Base-by-base conservation (phyloP, 352 stramenopile species). In the Globisporangium cylindrosporum region DNA sequence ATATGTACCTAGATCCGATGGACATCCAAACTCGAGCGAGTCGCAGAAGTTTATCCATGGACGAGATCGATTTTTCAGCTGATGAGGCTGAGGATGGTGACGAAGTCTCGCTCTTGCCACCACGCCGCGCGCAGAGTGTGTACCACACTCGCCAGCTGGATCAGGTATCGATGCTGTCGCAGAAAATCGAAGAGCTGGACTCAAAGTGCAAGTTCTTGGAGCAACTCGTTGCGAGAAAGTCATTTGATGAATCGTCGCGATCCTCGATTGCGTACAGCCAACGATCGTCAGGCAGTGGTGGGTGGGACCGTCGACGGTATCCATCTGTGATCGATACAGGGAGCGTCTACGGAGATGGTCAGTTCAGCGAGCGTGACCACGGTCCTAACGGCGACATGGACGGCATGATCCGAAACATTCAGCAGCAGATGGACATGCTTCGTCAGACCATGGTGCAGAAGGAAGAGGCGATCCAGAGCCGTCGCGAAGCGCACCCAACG, bases 361-460 rank as follows among this genome's bases (percentile, higher is more conserved):
- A 56, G 27, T 29, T 63, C 7, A 74, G 71, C 32, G 62, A 74
- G 27, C 64, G 80, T 27, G 74, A 84, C 48, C 60, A 71, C 14
- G 34, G 34, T 32, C 75, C 67, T 8, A 73, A 69, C 6, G 79
- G 79, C 15, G 65, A 66, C 22, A 84, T 92, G 8, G 86, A 92
- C 73, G 84, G 76, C 46, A 87, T 94, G 69, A 89, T 94, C 32
- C 84, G 77, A 54, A 92, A 76, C 55, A 93, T 94, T 61, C 87
- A 94, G 63, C 88, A 77, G 64, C 87, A 94, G 69, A 94, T 94
- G 84, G 79, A 91, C 61, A 81, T 84, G 73, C 75, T 94, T 53
- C 87, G 83, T 0, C 80, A 90, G 59, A 90, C 87, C 10, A 79
- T 93, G 41, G 82, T 81, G 24, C 76, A 70, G 14, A 90, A 90